phyloP scores from a whole-genome alignment of 225 moss, liverwort and hornwort species.

The Marchantia polymorpha region DNA sequence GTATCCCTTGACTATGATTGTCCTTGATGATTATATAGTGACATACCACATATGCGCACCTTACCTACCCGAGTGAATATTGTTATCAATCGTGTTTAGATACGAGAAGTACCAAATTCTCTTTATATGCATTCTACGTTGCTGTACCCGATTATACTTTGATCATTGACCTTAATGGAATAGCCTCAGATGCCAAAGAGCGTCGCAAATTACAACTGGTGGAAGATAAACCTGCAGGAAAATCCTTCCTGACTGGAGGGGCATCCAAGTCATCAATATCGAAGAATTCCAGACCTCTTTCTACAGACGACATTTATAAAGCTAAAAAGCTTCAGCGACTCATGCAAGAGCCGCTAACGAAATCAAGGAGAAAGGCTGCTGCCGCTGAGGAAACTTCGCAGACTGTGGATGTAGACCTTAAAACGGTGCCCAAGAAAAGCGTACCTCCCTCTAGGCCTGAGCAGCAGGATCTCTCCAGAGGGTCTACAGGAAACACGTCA shows the following conservation, averaged over 20 bases:
- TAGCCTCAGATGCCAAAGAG: constrained; percentile 58
- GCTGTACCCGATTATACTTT: background rate
- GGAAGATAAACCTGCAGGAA: constrained; percentile 58
- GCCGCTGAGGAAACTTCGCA: constrained; percentile 8
- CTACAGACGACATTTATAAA: constrained; percentile 95
- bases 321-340: constrained; percentile 87
- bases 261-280: constrained; percentile 28
- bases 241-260: constrained; percentile 48
- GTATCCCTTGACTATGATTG: no score
- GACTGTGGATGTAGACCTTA: background rate
- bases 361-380: constrained; percentile 22
- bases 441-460: constrained; percentile 3
- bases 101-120: no score
- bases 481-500: background rate
- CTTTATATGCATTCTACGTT: background rate
- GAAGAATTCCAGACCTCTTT: constrained; percentile 82
- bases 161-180: constrained; percentile 29
- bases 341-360: constrained; percentile 57
- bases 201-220: constrained; percentile 69
- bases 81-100: no score
- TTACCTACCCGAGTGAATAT: no score
- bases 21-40: no score
- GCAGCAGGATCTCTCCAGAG: constrained; percentile 4
- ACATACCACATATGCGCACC: no score
- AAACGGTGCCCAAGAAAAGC: background rate